These are phyloP conservation scores for Botrytis cinerea DNA, from an alignment of 2,329 filamentous ascomycete genomes.

Conservation along the genomic window DNA sequence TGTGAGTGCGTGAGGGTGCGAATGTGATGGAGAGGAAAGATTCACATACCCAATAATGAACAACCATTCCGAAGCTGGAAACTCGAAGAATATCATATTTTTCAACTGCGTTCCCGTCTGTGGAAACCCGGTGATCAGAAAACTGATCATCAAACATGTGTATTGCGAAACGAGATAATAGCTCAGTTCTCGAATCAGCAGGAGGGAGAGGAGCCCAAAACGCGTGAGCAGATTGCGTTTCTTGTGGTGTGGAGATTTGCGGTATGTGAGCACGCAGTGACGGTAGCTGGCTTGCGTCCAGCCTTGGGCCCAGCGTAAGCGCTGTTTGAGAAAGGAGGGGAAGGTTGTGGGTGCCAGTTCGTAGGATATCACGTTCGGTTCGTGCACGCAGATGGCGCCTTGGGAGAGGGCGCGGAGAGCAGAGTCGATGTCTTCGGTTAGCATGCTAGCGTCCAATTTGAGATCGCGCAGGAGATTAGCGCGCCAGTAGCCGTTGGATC, in stretches of 20 bases:
- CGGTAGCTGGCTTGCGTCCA: constrained; percentile 51
- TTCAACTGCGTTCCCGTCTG: constrained; percentile 43
- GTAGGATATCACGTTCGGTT: constrained; percentile 51
- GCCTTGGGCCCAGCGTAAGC: constrained; percentile 53
- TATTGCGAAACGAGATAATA: constrained; percentile 54
- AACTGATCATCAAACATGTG: constrained; percentile 48
- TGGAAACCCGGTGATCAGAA: constrained; percentile 50
- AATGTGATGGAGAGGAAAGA: background rate
- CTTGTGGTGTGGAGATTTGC: constrained; percentile 42
- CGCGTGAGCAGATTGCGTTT: constrained; percentile 44
- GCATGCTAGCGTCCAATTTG: constrained; percentile 52
- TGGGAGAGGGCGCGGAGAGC: constrained; percentile 45
- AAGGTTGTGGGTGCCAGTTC: constrained; percentile 51
- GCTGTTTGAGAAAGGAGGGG: constrained; percentile 51
- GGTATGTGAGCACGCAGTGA: constrained; percentile 48
- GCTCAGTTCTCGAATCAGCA: constrained; percentile 49
- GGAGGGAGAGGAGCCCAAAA: constrained; percentile 49
- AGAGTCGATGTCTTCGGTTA: constrained; percentile 54
- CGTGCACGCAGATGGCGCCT: constrained; percentile 49
- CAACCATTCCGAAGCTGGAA: constrained; percentile 51
- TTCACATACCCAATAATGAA: constrained; percentile 47
- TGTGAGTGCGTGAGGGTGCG: rapidly evolving
- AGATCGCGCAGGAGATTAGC: constrained; percentile 48
- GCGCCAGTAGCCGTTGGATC: constrained; percentile 53
- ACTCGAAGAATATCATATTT: constrained; percentile 50